Conservation (phyloP, 768 basidiomycete genomes). For the Chlorophyllum brunneum region DNA sequence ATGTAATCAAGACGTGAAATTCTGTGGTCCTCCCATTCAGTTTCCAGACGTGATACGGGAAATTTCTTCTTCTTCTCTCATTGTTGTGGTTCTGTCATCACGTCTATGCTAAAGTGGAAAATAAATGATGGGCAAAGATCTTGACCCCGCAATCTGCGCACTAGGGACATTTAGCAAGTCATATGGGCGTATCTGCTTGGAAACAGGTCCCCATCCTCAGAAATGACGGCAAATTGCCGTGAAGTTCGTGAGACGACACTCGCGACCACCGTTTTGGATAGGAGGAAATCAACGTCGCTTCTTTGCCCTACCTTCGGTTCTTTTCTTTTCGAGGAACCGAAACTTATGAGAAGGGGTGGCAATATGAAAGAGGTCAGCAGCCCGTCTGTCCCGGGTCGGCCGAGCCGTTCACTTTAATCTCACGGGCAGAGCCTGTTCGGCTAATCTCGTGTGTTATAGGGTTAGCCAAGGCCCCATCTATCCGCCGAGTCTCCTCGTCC, state of each 20-base stretch:
- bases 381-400: background rate
- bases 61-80: background rate
- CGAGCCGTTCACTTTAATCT: too few relatives aligned
- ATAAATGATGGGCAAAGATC: slow-evolving; percentile 5
- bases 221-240: slow-evolving; percentile 6
- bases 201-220: background rate
- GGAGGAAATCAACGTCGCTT: background rate
- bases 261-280: background rate
- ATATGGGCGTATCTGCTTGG: slow-evolving; percentile 5
- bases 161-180: background rate
- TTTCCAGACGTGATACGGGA: background rate
- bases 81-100: background rate
- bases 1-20: background rate
- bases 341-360: background rate
- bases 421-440: too few relatives aligned
- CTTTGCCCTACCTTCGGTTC: background rate
- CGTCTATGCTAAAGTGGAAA: slow-evolving; percentile 3
- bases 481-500: background rate
- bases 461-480: background rate
- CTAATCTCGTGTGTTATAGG: too few relatives aligned
- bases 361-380: background rate
- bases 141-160: slow-evolving; percentile 8
- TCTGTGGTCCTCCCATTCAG: background rate
- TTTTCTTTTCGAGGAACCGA: background rate
- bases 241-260: slow-evolving; percentile 5